Base-by-base conservation (phyloP, 73 alveolate genomes). In the Tetrahymena thermophila region DNA sequence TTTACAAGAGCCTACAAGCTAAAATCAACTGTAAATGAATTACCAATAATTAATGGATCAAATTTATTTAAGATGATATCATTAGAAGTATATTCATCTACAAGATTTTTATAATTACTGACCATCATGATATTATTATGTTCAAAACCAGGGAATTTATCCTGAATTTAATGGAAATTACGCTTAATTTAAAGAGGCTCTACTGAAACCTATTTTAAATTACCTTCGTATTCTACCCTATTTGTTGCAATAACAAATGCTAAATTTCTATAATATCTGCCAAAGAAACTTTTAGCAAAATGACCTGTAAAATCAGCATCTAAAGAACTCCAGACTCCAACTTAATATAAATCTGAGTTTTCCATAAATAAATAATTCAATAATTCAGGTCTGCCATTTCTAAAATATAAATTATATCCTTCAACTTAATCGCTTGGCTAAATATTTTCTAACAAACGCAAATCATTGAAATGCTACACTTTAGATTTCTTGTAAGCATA, bases 221-320 rank as follows among this genome's bases (percentile, higher is more conserved):
- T 34, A 56, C 95, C 95, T n/a, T 95, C 97, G 35, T 95, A 95
- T 95, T 95, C 85, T 44, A 40, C 94, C 43, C 97, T 35, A 95
- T 85, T 85, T 37, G 84, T 85, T 1, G 97, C 94, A 16, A 94
- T 95, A 8, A 95, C 97, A 93, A 95, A 95, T 9, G 94, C 58
- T 89, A 95, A 93, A 56, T 95, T 95, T 38, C 95, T 85, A 55
- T 84, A 95, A 95, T 95, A 94, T 95, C 94, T 85, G 55, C 97
- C 97, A 95, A 95, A 95, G 85, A 95, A 95, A 42, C 95, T 71
- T 34, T 89, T 95, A 8, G 97, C 95, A 43, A 95, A 95, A 42
- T 94, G 95, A 17, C 94, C 84, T 23, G 97, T 95, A 25, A 85
- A 84, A 28, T 95, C 97, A 34, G 94, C 84, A 93, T 95, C 97